Evolutionary conservation across 768 basidiomycete species (phyloP).

Genomic region (Mycena galericulata): DNA sequence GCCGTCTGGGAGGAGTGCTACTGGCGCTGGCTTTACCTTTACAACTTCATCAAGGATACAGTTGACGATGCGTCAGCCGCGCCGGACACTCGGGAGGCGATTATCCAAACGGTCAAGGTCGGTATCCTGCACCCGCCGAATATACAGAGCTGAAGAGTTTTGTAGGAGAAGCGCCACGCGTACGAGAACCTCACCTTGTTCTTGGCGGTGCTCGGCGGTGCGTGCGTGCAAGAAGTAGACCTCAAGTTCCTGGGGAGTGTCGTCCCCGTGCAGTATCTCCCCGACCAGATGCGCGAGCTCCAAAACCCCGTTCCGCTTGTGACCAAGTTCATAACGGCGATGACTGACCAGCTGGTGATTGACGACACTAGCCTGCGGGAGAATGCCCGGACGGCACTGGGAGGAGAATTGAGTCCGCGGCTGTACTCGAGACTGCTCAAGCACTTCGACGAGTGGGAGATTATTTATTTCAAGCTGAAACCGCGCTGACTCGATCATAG

Average conservation of each 20-base stretch:
- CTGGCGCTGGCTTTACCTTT: slow-evolving; percentile 76
- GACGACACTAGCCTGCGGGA: slow-evolving; percentile 79
- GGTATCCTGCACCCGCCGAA: neutral
- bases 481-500: slow-evolving; percentile 43
- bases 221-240: slow-evolving; percentile 68
- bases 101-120: slow-evolving; percentile 20
- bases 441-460: slow-evolving; percentile 77
- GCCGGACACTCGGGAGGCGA: slow-evolving; percentile 44
- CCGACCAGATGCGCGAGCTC: slow-evolving; percentile 77
- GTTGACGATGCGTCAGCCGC: slow-evolving; percentile 46
- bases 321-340: slow-evolving; percentile 71
- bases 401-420: slow-evolving; percentile 79
- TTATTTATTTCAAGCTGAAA: neutral
- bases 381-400: slow-evolving; percentile 82
- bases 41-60: slow-evolving; percentile 65
- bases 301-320: slow-evolving; percentile 70
- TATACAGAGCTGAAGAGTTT: slow-evolving; percentile 7
- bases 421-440: slow-evolving; percentile 76
- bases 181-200: slow-evolving; percentile 91
- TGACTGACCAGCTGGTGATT: slow-evolving; percentile 77
- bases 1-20: slow-evolving; percentile 90
- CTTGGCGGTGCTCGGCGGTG: slow-evolving; percentile 79
- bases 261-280: slow-evolving; percentile 70
- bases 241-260: slow-evolving; percentile 62
- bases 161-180: slow-evolving; percentile 77